These are phyloP conservation scores for Cruciata laevipes DNA, from an alignment of 257 asterid species.

Conservation along the genomic window DNA sequence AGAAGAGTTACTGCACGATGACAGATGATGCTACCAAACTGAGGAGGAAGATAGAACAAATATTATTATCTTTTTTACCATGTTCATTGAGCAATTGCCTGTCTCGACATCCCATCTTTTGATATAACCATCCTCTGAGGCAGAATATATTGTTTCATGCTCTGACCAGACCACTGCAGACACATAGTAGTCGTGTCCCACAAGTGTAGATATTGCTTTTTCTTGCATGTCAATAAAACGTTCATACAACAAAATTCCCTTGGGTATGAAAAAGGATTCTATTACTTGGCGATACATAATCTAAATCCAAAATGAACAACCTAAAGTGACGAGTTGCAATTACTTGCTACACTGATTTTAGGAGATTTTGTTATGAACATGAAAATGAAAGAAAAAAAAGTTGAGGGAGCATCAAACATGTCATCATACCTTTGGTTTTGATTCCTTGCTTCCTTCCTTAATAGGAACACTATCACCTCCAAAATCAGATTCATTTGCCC, in stretches of 20 bases:
- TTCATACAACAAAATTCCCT: not conserved
- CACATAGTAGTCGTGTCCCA: slow-evolving; percentile 89
- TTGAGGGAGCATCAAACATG: no score
- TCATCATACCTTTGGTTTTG: slow-evolving; percentile 65
- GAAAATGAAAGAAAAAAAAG: not conserved
- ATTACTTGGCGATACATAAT: no score
- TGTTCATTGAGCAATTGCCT: slow-evolving; percentile 56
- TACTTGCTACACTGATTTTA: not conserved
- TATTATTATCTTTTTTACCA: slow-evolving; percentile 38
- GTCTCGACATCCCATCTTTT: slow-evolving; percentile 94
- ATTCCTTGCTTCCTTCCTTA: slow-evolving; percentile 48
- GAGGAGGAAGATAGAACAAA: slow-evolving; percentile 2
- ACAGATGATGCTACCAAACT: not conserved
- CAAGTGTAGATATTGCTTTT: slow-evolving; percentile 65
- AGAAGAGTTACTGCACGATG: no score
- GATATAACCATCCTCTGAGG: slow-evolving; percentile 94
- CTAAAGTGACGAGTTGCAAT: no score
- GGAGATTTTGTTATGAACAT: not conserved
- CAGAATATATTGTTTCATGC: slow-evolving; percentile 60
- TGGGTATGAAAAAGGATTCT: no score
- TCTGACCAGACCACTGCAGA: slow-evolving; percentile 84
- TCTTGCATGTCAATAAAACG: slow-evolving; percentile 42
- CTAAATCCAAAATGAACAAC: no score
- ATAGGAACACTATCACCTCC: slow-evolving; percentile 50
- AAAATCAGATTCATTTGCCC: slow-evolving; percentile 34